Evolutionary conservation across 352 stramenopile genomes (phyloP), one percentile per base, ranked within the genome.

Genomic region (Phytophthora pluvialis): DNA sequence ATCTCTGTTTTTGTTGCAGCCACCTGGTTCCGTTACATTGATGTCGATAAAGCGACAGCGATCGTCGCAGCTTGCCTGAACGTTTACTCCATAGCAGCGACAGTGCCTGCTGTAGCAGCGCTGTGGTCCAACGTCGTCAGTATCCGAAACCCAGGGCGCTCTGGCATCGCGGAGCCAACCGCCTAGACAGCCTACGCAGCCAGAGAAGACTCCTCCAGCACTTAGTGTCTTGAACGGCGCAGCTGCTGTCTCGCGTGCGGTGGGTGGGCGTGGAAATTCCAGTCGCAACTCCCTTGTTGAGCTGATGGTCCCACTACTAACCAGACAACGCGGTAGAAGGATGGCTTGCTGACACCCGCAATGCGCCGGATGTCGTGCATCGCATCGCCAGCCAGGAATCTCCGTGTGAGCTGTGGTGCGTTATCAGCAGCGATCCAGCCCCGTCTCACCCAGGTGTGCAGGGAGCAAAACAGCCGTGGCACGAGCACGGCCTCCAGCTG

Each of bases 321-420:
- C 52, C 40, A 50, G 2, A 45, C n/a, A 2, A 60, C 44, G 9
- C 40, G 28, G 12, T 51, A 60, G 31, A 42, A 42, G 5, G 52
- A 60, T 21, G 52, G 15, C 9, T 49, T 51, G 40, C 52, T 60
- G 10, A 51, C 9, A 1, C 52, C 40, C 2, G 52, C n/a, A 11
- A 60, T 44, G 9, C 52, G 28, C 5, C 52, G 26, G 16, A 60
- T 25, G 31, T 60, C 52, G 33, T 51, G 52, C 28, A 51, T 50
- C 0, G 28, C 29, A 1, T 28, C 39, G 4, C 52, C 52, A 12
- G 52, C 52, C 10, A 51, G n/a, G 21, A 44, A 50, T n/a, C 52
- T 8, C 8, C 50, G 38, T n/a, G 39, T 51, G 32, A 55, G 16
- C 21, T 55, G 33, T 18, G 36, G 33, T 12, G 48, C 32, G 25